Base-by-base conservation (phyloP, 371 early-diverging fungal genomes). In the Apophysomyces trapeziformis region DNA sequence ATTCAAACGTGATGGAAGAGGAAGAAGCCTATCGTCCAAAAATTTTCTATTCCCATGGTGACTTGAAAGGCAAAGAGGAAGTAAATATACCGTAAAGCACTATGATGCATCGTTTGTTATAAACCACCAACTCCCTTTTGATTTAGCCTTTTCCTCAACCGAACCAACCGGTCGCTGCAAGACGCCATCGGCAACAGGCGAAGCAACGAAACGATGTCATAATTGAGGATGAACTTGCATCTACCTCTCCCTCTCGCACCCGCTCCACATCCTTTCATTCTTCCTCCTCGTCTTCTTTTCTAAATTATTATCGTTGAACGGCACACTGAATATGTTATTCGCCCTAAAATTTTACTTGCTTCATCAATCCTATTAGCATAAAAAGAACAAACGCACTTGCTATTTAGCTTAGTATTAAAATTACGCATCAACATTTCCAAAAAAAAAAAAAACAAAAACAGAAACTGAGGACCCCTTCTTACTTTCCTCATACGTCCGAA, bases 1-100 rank as follows among this genome's bases (percentile, higher is more conserved):
- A 94, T 65, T 93, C 94, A 1, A 85, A 73, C 38, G 90, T 94
- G 13, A 92, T 94, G 93, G 76, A 85, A 5, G 90, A 93, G 62
- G 86, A 90, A 4, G 85, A 83, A 5, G 76, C 84, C 39, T 95
- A 87, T 71, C 83, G 90, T 4, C 95, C 95, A 9, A 92, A 91
- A 66, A 71, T 93, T 16, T 93, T 91, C 70, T 85, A 85, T 67
- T 84, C 89, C 2, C 57, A 63, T 12, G 94, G 94, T 5, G 78
- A 85, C 0, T 63, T 70, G 16, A 64, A 65, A 12, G 95, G 95
- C 9, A 60, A 80, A 61, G 92, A 90, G 68, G 86, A 86, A 60
- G 74, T 66, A 68, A 65, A 63, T 41, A 9, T 32, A 36, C 4
- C 18, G 0, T n/a, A 35, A 26, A 47, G 37, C 4, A 12, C 13